phyloP scores from a whole-genome alignment of 2,329 filamentous ascomycete species.

The Diaporthe batatas region DNA sequence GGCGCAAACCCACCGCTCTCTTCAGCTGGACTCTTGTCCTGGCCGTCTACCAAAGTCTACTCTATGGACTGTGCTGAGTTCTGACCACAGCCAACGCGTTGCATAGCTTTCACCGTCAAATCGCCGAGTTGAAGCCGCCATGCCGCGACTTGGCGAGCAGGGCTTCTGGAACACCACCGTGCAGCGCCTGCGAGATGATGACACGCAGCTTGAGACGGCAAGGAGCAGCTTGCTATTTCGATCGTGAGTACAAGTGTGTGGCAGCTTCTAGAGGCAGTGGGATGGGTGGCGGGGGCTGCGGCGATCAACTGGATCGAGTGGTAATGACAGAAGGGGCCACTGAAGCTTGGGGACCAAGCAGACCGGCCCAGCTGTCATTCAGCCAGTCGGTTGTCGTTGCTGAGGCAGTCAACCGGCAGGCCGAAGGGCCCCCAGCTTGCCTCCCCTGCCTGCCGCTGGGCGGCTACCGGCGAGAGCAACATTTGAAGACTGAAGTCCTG shows the following conservation, averaged over 20 bases:
- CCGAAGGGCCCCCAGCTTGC: neutral
- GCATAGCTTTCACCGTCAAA: conserved; percentile 26
- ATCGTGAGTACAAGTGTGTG: neutral
- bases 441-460: conserved; percentile 20
- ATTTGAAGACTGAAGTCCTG: conserved; percentile 17
- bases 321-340: conserved; percentile 25
- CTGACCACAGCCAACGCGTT: conserved; percentile 24
- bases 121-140: conserved; percentile 30
- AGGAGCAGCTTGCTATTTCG: neutral
- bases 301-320: conserved; percentile 19
- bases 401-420: conserved; percentile 29
- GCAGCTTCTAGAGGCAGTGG: conserved; percentile 4
- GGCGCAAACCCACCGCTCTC: neutral
- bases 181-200: neutral
- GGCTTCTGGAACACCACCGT: conserved; percentile 35
- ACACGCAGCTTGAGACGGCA: neutral
- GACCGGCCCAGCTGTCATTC: neutral
- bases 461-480: conserved; percentile 27
- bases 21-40: neutral
- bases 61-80: conserved; percentile 27
- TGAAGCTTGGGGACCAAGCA: neutral
- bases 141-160: conserved; percentile 35
- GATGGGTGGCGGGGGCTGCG: neutral
- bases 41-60: conserved; percentile 24
- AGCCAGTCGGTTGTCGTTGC: neutral